Base-by-base conservation (phyloP, 805 yeast genomes). In the Debaryomyces hansenii region DNA sequence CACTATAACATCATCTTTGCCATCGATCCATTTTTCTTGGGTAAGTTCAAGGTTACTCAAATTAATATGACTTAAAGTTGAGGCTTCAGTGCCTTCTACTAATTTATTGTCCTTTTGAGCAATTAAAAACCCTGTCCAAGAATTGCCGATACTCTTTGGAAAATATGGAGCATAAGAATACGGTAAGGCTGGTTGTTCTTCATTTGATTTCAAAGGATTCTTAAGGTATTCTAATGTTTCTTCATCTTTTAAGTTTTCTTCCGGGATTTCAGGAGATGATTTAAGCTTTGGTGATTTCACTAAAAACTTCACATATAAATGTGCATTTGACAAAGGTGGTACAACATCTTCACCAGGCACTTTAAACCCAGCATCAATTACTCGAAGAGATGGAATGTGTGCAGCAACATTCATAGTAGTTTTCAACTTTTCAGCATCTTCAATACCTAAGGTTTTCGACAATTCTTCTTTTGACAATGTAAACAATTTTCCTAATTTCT, bases 261-360 rank as follows among this genome's bases (percentile, higher is more conserved):
- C 72, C 2, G 69, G 65, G 35, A 79, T 60, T 5, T 70, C 70
- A 4, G 82, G 82, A 48, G 71, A 66, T n/a, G 79, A 71, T 59
- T 84, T 84, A 49, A 83, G 86, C 34, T 76, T 77, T 5, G 92
- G 83, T 2, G 96, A 87, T 56, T 84, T 83, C 34, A 90, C 80
- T 37, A 88, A 64, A 48, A 87, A 85, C 65, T 91, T 90, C 20
- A 94, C 53, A 27, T 82, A 83, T 48, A 95, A 70, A 65, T 89
- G 91, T 7, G 89, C 83, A 41, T 79, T 78, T 1, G 97, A 81
- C 41, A 53, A 45, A 20, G 78, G 75, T 21, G 96, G 85, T 0
- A 90, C 81, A 24, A 87, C 83, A 12, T 67, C 62, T 70, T 91
- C 97, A 29, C 98, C 98, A 3, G 96, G 92, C 37, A 92, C 96